Base-by-base conservation (phyloP, 495 filamentous ascomycete species). In the Terfezia boudieri region DNA sequence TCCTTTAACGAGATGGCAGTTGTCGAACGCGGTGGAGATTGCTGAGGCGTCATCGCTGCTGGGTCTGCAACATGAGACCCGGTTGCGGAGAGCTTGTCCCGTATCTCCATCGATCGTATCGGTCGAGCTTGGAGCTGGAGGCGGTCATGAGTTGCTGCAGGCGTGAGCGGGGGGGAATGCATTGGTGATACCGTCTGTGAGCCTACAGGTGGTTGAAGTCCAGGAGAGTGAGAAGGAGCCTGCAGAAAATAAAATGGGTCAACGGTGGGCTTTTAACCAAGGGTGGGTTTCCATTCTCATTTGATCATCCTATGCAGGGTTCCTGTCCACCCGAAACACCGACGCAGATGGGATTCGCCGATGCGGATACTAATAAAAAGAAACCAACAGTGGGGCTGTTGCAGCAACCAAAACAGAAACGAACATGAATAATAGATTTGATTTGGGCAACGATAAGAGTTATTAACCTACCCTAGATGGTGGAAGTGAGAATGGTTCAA, bases 131-230 rank as follows among this genome's bases (percentile, higher is more conserved):
- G 26, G 53, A 69, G 64, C 52, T 68, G 56, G 49, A 52, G 55
- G 22, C 57, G 57, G 49, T 58, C 54, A 36, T 61, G 57, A 46
- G 84, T 85, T 12, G 77, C 84, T 36, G 86, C 80, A 36, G 90
- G 89, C 4, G 89, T 94, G 12, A 96, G 75, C 22, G 86, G 87
- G 57, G 90, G 90, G 12, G 87, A 90, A 59, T 89, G 81, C 71
- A 88, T 79, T 50, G 79, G 73, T 12, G 49, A 51, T 17, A 12
- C 11, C 22, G 3, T 12, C 26, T 12, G 49, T 51, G 16, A 22
- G n/a, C 22, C 49, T 22, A 11, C 22, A 5, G 49, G 41, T 46
- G 41, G 41, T 46, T 20, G 41, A 46, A 46, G 41, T 46, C 41
- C 8, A 20, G 41, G 41, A 6, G 17, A 14, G 17, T 46, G 41